Base-by-base conservation (phyloP, 139 green algal species). In the Volvox africanus region DNA sequence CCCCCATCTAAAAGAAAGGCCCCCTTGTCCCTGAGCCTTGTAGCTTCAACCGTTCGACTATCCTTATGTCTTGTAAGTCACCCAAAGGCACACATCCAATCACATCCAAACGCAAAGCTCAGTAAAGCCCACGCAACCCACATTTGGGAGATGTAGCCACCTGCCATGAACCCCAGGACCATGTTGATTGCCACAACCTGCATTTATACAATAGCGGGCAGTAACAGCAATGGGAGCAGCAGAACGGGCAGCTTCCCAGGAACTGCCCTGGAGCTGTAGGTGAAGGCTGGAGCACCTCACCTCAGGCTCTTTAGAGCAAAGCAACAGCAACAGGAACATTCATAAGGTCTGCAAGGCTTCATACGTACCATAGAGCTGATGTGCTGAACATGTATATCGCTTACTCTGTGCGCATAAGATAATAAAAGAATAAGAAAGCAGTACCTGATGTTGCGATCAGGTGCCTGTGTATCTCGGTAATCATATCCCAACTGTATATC, bases 181-280 rank as follows among this genome's bases (percentile, higher is more conserved):
- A 90, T 61, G 86, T 90, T 90, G 55, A 90, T 61, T 0, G 50
- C 86, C 73, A 90, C 86, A 18, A 89, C 44, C 85, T 89, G 85
- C 36, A 61, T 30, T 24, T 73, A 73, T 28, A 12, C 65, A 16
- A 32, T 28, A 32, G 3, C 1, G 32, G 1, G 76, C 16, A 61
- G 76, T 1, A 26, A 32, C 33, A 30, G 30, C 76, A 55, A 82
- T 17, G 30, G 65, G 2, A 73, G 76, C 14, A 35, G 76, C 3
- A 61, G 76, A 24, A 65, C 32, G 76, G 32, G 32, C 17, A 61
- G 2, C 14, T 62, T n/a, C n/a, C n/a, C n/a, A 28, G n/a, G 14
- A 18, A 30, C 3, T 35, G 11, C 16, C 18, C 36, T 19, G 77
- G 14, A 28, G 35, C 9, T 62, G 77, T 61, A 44, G 5, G 30